phyloP scores from a whole-genome alignment of 176 grass and related monocot genomes.

The Luzula sylvatica region DNA sequence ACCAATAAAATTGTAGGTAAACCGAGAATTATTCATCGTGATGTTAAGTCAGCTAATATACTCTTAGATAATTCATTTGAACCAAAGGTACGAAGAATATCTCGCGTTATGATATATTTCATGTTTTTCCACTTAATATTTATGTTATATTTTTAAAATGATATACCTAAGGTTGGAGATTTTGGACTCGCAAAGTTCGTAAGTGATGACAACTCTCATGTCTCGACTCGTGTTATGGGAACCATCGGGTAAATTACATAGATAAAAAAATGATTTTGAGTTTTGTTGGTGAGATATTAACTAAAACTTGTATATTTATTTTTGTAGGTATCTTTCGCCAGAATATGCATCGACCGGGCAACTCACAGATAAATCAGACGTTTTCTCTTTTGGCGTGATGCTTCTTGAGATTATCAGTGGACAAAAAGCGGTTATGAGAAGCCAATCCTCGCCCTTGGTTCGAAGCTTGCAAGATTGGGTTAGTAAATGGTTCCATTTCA shows the following conservation, averaged over 20 bases:
- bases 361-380: conserved; percentile 45
- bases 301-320: not conserved
- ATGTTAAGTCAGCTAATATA: conserved; percentile 33
- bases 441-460: conserved; percentile 1
- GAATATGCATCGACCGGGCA: conserved; percentile 47
- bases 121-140: too few species aligned
- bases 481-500: not conserved
- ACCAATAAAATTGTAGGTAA: conserved; percentile 18
- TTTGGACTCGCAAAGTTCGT: conserved; percentile 18
- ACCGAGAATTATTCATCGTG: conserved; percentile 30
- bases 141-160: too few species aligned
- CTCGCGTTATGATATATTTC: too few species aligned
- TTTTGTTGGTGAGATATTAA: too few species aligned
- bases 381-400: conserved; percentile 58
- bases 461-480: conserved; percentile 25
- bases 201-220: conserved; percentile 15
- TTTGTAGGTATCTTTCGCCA: conserved; percentile 45
- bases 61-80: conserved; percentile 32
- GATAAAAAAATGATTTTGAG: too few species aligned
- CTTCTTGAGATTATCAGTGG: conserved; percentile 54
- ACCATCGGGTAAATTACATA: conserved; percentile 11
- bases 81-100: conserved; percentile 18
- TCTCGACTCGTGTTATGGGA: conserved; percentile 24
- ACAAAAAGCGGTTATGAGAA: conserved; percentile 31
- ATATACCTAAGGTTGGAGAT: conserved; percentile 8